A percentile compares a stretch with the other conserved stretches of the same genome.
These are phyloP conservation scores for Dendryphion nanum DNA, from an alignment of 2,329 filamentous ascomycete species.

Conservation along the genomic window DNA sequence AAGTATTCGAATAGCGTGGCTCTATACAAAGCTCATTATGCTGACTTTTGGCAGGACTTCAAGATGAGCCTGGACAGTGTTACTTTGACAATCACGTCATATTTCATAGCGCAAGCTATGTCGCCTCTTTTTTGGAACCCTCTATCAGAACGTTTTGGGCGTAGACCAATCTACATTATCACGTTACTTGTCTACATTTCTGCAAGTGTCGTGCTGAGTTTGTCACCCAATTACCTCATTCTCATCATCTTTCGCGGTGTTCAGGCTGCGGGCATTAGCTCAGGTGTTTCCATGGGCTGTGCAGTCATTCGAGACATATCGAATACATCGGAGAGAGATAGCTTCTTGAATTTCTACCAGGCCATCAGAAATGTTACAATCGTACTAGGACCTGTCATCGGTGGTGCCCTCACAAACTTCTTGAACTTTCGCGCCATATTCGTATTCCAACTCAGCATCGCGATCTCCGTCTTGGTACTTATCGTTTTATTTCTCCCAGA, in stretches of 20 bases:
- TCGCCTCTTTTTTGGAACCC: conserved; percentile 51
- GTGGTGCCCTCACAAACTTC: conserved; percentile 25
- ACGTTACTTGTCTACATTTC: conserved; percentile 50
- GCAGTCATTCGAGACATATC: conserved; percentile 45
- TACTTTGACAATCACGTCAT: conserved; percentile 34
- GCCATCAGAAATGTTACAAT: conserved; percentile 41
- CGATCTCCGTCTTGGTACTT: conserved; percentile 34
- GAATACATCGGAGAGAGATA: conserved; percentile 38
- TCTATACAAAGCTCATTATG: too few relatives aligned
- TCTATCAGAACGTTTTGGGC: conserved; percentile 48
- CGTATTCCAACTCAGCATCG: conserved; percentile 53
- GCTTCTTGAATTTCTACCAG: conserved; percentile 43
- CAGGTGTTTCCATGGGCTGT: conserved; percentile 48
- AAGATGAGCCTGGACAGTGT: conserved; percentile 22
- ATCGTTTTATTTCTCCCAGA: conserved; percentile 43
- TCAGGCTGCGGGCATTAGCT: conserved; percentile 50
- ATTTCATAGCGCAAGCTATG: conserved; percentile 47
- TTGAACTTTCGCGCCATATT: conserved; percentile 46
- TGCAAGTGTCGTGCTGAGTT: conserved; percentile 48
- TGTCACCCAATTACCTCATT: conserved; percentile 43
- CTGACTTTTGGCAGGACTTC: conserved; percentile 21
- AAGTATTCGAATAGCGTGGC: too few relatives aligned
- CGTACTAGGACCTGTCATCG: conserved; percentile 20
- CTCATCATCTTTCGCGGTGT: conserved; percentile 48
- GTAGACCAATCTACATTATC: conserved; percentile 46